Evolutionary conservation across 2,329 filamentous ascomycete species (phyloP), one percentile per base, ranked within the genome.

Genomic region (Aspergillus cejpii): DNA sequence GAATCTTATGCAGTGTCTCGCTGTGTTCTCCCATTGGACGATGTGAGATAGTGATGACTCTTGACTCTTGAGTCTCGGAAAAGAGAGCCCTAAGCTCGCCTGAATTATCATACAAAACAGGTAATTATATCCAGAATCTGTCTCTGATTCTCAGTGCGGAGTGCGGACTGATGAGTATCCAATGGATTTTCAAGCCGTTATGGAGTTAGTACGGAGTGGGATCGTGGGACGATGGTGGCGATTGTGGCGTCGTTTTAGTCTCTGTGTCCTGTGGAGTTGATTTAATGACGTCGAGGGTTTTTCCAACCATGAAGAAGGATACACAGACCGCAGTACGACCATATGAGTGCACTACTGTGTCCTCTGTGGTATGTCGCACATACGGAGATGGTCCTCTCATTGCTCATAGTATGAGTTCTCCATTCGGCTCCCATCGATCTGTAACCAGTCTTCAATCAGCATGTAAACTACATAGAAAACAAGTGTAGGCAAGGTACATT

Each of bases 181-280:
- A 31, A 34, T 39, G 39, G 24, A 41, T 34, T 46, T 49, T 34
- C 31, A 20, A 46, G 47, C 43, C 47, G 36, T 46, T 47, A 37
- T 38, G 10, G 31, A 34, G 17, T 19, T 34, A 34, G 31, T 20
- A n/a, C n/a, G n/a, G 31, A 34, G 44, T 27, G 47, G 49, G 42
- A 52, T 52, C 45, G 49, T 55, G n/a, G n/a, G n/a, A n/a, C n/a
- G n/a, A n/a, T n/a, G n/a, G n/a, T n/a, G n/a, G n/a, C n/a, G n/a
- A n/a, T n/a, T n/a, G n/a, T n/a, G 52, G 52, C 48, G 43, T 41
- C 34, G 29, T 38, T 49, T 54, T 52, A 49, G 43, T 34, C 15
- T 34, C 31, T 29, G 14, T 48, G 37, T 44, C 21, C 37, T 24
- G 38, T 48, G 48, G 48, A 43, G 45, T 51, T 37, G 45, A 6